phyloP scores from a whole-genome alignment of 768 basidiomycete genomes.

The Wakefieldia striispora region DNA sequence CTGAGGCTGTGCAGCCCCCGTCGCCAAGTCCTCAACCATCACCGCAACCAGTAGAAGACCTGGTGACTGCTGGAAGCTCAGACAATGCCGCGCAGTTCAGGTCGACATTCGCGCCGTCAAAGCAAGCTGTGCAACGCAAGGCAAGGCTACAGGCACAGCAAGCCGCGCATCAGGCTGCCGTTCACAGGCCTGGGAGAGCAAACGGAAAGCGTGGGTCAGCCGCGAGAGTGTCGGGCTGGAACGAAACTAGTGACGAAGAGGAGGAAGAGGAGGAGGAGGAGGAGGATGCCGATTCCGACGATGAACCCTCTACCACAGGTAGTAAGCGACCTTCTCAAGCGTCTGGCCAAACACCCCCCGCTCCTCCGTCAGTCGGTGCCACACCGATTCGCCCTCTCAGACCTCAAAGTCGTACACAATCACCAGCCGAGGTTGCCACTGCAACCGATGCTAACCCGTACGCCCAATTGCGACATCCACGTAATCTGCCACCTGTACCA shows the following conservation, averaged over 20 bases:
- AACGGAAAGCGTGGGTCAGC: constrained; percentile 42
- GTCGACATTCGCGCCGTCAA: constrained; percentile 88
- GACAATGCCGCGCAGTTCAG: constrained; percentile 49
- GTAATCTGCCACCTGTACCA: constrained; percentile 67
- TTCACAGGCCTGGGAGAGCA: constrained; percentile 66
- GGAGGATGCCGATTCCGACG: constrained; percentile 63
- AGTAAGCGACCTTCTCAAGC: constrained; percentile 34
- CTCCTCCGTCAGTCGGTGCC: constrained; percentile 16
- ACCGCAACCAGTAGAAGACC: constrained; percentile 37
- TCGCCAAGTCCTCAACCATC: constrained; percentile 28
- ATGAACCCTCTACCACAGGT: constrained; percentile 33
- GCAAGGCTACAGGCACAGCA: constrained; percentile 83
- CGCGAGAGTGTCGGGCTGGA: constrained; percentile 45
- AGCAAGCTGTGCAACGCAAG: constrained; percentile 79
- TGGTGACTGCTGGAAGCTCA: constrained; percentile 15
- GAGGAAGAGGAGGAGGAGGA: constrained; percentile 83
- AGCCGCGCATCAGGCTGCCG: constrained; percentile 76
- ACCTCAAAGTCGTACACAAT: constrained; percentile 30
- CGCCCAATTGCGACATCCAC: constrained; percentile 53
- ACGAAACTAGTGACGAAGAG: constrained; percentile 75
- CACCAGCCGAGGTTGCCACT: constrained; percentile 28
- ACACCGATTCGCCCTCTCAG: constrained; percentile 28
- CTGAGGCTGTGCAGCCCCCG: constrained; percentile 12
- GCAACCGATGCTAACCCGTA: constrained; percentile 37
- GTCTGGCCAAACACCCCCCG: constrained; percentile 17